Evolutionary conservation across 352 stramenopile species (phyloP), one percentile per base, ranked within the genome.

Genomic region (Aphanomyces stellatus): DNA sequence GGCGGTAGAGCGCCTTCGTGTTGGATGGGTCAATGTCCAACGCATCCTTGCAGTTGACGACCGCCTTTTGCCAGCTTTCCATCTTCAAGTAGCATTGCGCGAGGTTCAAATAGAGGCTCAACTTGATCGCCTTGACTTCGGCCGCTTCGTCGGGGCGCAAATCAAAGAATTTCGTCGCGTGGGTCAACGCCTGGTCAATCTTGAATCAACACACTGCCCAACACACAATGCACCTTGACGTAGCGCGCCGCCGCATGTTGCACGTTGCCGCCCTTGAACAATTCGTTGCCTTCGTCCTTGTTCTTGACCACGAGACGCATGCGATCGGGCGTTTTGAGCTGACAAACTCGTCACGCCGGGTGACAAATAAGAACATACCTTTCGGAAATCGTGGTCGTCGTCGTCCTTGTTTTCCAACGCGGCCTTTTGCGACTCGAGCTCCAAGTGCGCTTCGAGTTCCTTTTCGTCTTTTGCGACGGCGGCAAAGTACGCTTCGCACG

Each of bases 221-320:
- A n/a, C n/a, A n/a, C n/a, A 22, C 24, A 68, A 69, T 11, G 11
- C 51, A 74, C 53, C 76, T 97, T 97, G 35, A 93, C 82, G 70
- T 98, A 98, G 11, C 90, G 85, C 59, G 86, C 80, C 27, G 85
- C 89, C 8, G 93, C 93, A 46, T 88, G 79, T 64, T 90, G 81
- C 76, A 85, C 78, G 74, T 97, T 97, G 59, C 91, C 88, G 57
- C 88, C 91, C 62, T 88, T 86, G 75, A 97, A 98, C 1, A 98
- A 82, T 67, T 97, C 90, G 49, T 90, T 98, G 65, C 91, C 93
- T 69, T 98, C 93, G 37, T 98, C 91, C 79, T 98, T 98, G 76
- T 98, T 98, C 72, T 96, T 96, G 28, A 80, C 73, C 33, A 97
- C 88, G 65, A 97, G 87, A n/a, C 90, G 79, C 89, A 98, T 97